These are phyloP conservation scores for Mycosarcoma mackinlayi DNA, from an alignment of 1,284 basidiomycete species.

Conservation along the genomic window DNA sequence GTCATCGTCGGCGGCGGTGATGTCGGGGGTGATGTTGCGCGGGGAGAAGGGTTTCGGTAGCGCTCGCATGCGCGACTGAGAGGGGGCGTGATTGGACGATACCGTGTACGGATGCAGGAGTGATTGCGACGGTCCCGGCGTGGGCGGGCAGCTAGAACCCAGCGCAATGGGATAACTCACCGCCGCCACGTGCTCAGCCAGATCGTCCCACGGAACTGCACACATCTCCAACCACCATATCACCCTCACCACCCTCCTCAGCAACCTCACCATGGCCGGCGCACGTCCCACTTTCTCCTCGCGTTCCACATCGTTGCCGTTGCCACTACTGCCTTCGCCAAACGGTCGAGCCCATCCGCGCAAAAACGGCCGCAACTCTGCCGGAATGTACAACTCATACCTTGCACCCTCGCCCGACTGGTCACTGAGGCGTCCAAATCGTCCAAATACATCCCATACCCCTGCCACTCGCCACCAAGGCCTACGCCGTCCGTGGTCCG, in stretches of 20 bases:
- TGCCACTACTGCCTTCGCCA: too few species aligned
- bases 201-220: slow-evolving; percentile 31
- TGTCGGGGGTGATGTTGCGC: background rate
- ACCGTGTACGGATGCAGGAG: slow-evolving; percentile 32
- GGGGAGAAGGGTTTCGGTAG: slow-evolving; percentile 2
- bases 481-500: slow-evolving; percentile 7
- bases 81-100: slow-evolving; percentile 23
- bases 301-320: background rate
- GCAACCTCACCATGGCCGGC: slow-evolving; percentile 4
- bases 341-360: slow-evolving; percentile 22
- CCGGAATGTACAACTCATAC: slow-evolving; percentile 30
- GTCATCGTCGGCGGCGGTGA: background rate
- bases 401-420: too few species aligned
- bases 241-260: slow-evolving; percentile 24
- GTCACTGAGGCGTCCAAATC: too few species aligned
- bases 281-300: background rate
- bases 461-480: slow-evolving; percentile 10
- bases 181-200: slow-evolving; percentile 40
- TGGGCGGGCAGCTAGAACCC: slow-evolving; percentile 25
- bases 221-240: slow-evolving; percentile 33
- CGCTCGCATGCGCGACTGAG: background rate
- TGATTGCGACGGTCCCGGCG: slow-evolving; percentile 29
- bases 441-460: too few species aligned
- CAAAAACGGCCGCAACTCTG: slow-evolving; percentile 26
- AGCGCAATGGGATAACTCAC: slow-evolving; percentile 32